These are phyloP conservation scores for Fusarium nematophilum DNA, from an alignment of 2,329 filamentous ascomycete species.

Conservation along the genomic window DNA sequence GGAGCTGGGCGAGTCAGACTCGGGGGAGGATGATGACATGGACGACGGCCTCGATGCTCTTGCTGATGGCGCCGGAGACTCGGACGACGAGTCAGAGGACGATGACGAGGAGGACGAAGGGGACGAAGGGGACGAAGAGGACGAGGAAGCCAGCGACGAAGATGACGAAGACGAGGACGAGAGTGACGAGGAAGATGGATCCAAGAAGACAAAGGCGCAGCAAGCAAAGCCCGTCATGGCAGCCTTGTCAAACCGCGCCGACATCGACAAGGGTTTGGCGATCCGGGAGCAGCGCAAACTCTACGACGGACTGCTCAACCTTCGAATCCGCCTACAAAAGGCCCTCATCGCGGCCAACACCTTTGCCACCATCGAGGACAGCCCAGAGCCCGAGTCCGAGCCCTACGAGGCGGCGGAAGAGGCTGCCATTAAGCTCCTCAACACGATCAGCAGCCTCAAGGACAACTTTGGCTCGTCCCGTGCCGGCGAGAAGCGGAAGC, in stretches of 20 bases:
- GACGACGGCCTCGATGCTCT: conserved; percentile 52
- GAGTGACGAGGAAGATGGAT: conserved; percentile 50
- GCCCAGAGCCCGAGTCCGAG: conserved; percentile 54
- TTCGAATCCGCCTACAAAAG: conserved; percentile 93
- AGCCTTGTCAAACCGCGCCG: conserved; percentile 54
- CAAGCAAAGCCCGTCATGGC: conserved; percentile 50
- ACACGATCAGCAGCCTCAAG: conserved; percentile 78
- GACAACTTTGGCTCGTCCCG: conserved; percentile 66
- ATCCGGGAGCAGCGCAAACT: conserved; percentile 87
- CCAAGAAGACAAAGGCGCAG: conserved; percentile 38
- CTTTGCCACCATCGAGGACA: conserved; percentile 61
- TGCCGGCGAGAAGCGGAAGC: conserved; percentile 72
- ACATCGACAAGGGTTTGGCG: conserved; percentile 85
- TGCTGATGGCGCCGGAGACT: conserved; percentile 46
- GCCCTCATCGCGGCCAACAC: conserved; percentile 86
- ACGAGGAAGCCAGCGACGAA: conserved; percentile 48
- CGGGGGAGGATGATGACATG: conserved; percentile 52
- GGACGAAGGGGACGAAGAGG: conserved; percentile 52
- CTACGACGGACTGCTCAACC: conserved; percentile 90
- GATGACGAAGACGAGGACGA: conserved; percentile 53
- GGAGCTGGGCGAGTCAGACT: conserved; percentile 52
- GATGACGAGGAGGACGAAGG: conserved; percentile 50
- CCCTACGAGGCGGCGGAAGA: conserved; percentile 83
- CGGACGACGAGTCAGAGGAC: conserved; percentile 51
- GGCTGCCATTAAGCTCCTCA: conserved; percentile 87